Conservation (phyloP, 129 eudicot species). For the Tanacetum coccineum region DNA sequence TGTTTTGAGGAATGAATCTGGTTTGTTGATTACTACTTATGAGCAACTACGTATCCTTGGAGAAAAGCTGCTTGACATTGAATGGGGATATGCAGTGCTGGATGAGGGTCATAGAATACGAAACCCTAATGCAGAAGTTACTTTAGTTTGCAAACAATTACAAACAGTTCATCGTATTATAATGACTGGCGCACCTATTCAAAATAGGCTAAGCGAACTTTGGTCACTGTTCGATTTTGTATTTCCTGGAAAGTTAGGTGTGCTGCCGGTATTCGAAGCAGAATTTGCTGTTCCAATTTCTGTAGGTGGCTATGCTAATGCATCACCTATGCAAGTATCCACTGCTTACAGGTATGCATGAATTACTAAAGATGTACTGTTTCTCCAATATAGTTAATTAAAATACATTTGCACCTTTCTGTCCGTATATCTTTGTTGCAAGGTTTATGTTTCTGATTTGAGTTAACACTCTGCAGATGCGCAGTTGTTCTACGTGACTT, state of each 20-base stretch:
- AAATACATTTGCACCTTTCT: not conserved
- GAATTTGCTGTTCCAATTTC: slow-evolving; percentile 95
- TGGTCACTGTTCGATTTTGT: slow-evolving; percentile 99
- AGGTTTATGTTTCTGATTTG: slow-evolving; percentile 12
- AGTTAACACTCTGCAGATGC: slow-evolving; percentile 53
- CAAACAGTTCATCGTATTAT: slow-evolving; percentile 95
- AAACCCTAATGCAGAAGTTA: slow-evolving; percentile 93
- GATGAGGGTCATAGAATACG: slow-evolving; percentile 98
- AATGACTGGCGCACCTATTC: slow-evolving; percentile 98
- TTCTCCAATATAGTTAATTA: not conserved
- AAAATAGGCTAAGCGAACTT: slow-evolving; percentile 81
- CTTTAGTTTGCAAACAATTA: slow-evolving; percentile 89
- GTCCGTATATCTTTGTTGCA: not conserved
- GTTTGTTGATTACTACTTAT: slow-evolving; percentile 83
- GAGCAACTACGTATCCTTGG: slow-evolving; percentile 89
- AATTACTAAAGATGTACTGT: not conserved
- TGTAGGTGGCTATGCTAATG: slow-evolving; percentile 99
- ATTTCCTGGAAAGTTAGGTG: slow-evolving; percentile 97
- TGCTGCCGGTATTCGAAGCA: slow-evolving; percentile 91
- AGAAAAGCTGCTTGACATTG: slow-evolving; percentile 70
- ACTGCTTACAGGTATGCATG: slow-evolving; percentile 81
- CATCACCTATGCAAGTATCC: slow-evolving; percentile 98
- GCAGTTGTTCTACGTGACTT: slow-evolving; percentile 92
- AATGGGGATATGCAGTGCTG: slow-evolving; percentile 96
- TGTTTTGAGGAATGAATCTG: slow-evolving; percentile 69